Evolutionary conservation across 352 stramenopile genomes (phyloP), one percentile per base, ranked within the genome.

Genomic region (Pythium utonaiense): DNA sequence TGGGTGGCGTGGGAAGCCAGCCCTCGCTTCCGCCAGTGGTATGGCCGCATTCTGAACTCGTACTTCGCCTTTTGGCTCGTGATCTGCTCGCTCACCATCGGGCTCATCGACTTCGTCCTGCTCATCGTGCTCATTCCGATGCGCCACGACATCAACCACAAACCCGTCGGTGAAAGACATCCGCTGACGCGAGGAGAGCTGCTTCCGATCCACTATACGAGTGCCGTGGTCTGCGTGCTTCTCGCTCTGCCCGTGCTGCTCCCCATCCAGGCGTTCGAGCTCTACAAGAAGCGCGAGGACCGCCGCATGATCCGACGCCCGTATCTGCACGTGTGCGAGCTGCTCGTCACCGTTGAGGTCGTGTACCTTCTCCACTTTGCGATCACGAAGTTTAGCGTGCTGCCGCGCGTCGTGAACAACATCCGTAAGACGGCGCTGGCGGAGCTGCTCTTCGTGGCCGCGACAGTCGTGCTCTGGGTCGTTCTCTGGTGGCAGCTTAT

Each of bases 1-100:
- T 53, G 22, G 14, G 19, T 50, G 28, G n/a, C 53, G 19, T 54
- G 53, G 45, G 47, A 28, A 27, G 8, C 25, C 3, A 48, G 47
- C 6, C 36, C 49, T 10, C 57, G 45, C 27, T 59, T 67, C 38
- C 62, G 54, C 12, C 62, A 50, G 10, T 69, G 62, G 62, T 69
- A 69, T 42, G 62, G 62, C 10, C 54, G 50, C 21, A 53, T 89
- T 36, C 59, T 77, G 31, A 89, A 89, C 48, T 89, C 80, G 60
- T 89, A 88, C 70, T 89, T 88, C 52, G 78, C 77, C 1, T 75
- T 78, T 10, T 88, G 80, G 78, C 73, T 89, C n/a, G 76, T 86
- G 14, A 57, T 71, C 6, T 83, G 77, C 60, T 88, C 80, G 22
- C 36, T 85, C 6, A 70, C 72, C 33, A 73, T 88, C 40, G 60